Evolutionary conservation across 192 early-diverging fungal genomes (phyloP).

Genomic region (Backusella circina): DNA sequence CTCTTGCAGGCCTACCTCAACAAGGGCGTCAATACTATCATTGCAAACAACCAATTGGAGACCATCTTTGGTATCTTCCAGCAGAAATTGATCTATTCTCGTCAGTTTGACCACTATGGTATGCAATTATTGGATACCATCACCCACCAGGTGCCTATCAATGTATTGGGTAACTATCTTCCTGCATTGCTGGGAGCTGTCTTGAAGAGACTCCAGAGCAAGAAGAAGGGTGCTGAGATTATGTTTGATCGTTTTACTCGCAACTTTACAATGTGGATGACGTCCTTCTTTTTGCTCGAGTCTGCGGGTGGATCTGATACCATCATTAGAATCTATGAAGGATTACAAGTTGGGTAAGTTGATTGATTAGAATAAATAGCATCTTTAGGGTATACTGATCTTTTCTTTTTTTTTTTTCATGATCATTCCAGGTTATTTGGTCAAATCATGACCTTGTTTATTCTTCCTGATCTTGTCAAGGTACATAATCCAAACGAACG

Average conservation of each 20-base stretch:
- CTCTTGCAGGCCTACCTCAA: conserved; percentile 84
- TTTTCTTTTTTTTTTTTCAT: conserved; percentile 9
- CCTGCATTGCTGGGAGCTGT: conserved; percentile 42
- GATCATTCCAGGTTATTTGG: conserved; percentile 69
- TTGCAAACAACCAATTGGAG: conserved; percentile 66
- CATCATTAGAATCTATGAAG: conserved; percentile 55
- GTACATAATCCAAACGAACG: conserved; percentile 55
- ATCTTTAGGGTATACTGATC: background rate
- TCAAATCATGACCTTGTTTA: conserved; percentile 55
- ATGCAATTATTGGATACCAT: conserved; percentile 79
- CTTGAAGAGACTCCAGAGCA: conserved; percentile 45
- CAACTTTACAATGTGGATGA: conserved; percentile 66
- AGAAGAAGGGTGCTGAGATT: conserved; percentile 33
- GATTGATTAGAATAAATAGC: background rate
- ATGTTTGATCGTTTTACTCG: conserved; percentile 54
- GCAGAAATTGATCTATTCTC: conserved; percentile 85
- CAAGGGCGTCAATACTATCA: conserved; percentile 66
- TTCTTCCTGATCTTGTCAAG: conserved; percentile 63
- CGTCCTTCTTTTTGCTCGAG: conserved; percentile 59
- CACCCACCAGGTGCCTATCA: conserved; percentile 70
- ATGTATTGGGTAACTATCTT: conserved; percentile 44
- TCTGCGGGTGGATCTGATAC: conserved; percentile 57
- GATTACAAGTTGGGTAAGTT: conserved; percentile 53
- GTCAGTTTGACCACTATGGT: conserved; percentile 81
- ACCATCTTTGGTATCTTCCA: conserved; percentile 87